These are phyloP conservation scores for Bretschneidera sinensis DNA, from an alignment of 345 rosid genomes.

Conservation along the genomic window DNA sequence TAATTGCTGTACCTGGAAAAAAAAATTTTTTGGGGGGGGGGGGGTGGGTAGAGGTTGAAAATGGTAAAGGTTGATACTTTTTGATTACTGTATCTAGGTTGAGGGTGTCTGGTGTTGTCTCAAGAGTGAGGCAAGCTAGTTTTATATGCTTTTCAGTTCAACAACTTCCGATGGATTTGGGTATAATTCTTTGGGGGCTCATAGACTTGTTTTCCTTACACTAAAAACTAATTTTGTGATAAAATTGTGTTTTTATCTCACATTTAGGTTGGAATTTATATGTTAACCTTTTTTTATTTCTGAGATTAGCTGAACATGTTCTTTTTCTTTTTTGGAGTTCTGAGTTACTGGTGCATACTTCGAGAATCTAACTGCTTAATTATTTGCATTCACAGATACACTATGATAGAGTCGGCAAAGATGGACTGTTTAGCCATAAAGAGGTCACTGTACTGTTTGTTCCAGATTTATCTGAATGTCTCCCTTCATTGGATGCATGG, in stretches of 20 bases:
- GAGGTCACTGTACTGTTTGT: constrained; percentile 89
- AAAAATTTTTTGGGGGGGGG: too few relatives aligned
- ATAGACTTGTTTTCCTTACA: too few relatives aligned
- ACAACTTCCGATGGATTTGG: neutral
- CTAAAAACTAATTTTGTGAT: neutral
- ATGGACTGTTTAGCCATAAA: constrained; percentile 80
- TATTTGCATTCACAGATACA: constrained; percentile 63
- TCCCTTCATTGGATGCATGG: constrained; percentile 82
- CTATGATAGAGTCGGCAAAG: constrained; percentile 81
- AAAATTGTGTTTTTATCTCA: too few relatives aligned
- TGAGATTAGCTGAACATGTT: neutral
- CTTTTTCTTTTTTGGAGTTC: neutral
- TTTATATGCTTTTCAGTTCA: neutral
- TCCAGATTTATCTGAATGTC: constrained; percentile 87
- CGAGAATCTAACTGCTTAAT: neutral
- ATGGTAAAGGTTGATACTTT: too few relatives aligned
- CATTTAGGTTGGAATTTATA: neutral
- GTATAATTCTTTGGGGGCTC: too few relatives aligned
- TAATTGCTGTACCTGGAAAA: neutral
- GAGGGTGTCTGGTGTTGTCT: neutral
- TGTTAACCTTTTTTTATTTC: neutral
- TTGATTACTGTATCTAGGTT: neutral
- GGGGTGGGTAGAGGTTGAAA: too few relatives aligned
- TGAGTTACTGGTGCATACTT: neutral
- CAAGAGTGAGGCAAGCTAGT: too few relatives aligned